Base-by-base conservation (phyloP, 192 early-diverging fungal genomes). In the Gorgonomyces haynaldii region DNA sequence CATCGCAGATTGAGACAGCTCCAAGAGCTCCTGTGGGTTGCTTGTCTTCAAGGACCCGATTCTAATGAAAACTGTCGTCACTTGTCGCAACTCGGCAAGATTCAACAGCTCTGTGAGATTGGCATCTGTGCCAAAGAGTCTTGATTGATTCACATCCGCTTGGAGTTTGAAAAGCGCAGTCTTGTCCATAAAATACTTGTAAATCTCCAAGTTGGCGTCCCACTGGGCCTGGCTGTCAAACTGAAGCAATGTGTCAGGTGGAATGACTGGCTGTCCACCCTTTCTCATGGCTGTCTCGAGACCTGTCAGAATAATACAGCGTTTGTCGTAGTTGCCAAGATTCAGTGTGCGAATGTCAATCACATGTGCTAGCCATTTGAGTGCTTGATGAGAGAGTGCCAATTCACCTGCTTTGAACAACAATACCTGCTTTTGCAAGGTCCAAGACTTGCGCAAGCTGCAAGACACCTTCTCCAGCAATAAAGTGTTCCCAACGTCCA, bases 151-250 rank as follows among this genome's bases (percentile, higher is more conserved):
- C 26, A 74, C 60, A 40, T 74, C 71, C 1, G 61, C 45, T 37
- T 75, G 65, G 8, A 74, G 58, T 37, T 74, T 74, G 60, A 60
- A 74, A 7, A 74, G 25, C 6, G 71, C 71, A 17, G 67, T 68
- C 34, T 57, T 13, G 40, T 73, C 65, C 27, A 74, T 72, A 38
- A 76, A 74, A 30, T 34, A 35, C 30, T 64, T 54, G 50, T 74
- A 74, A 7, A 70, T 31, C 13, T 56, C 62, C 27, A 71, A 39
- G 34, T 71, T 70, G 29, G 26, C 52, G 17, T 36, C 26, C n/a
- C 37, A 16, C 25, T 60, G 62, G 5, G 37, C 36, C n/a, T 25
- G 20, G 5, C 20, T 15, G 0, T 28, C 30, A n/a, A n/a, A n/a
- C n/a, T n/a, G n/a, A n/a, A n/a, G n/a, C 23, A 68, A 53, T 4